A percentile compares a stretch with the other conserved stretches of the same genome.
phyloP scores from a whole-genome alignment of 2,329 filamentous ascomycete species.

The Fusarium agapanthi region DNA sequence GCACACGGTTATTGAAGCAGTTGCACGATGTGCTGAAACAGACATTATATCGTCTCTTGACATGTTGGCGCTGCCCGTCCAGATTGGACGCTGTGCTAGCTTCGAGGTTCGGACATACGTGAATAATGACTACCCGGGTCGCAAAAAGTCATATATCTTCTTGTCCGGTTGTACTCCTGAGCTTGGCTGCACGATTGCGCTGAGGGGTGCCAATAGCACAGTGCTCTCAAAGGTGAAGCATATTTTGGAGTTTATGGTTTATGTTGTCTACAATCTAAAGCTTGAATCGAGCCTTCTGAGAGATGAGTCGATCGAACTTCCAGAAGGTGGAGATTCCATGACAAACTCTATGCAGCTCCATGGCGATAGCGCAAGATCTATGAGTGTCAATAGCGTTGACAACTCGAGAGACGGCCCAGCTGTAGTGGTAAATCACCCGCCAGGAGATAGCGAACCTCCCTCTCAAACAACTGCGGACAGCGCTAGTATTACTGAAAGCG shows the following conservation, averaged over 20 bases:
- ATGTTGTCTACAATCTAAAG: slow-evolving; percentile 97
- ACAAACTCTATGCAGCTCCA: slow-evolving; percentile 53
- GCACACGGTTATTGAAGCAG: slow-evolving; percentile 91
- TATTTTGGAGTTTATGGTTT: slow-evolving; percentile 98
- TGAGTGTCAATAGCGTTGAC: slow-evolving; percentile 45
- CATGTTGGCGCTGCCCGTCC: slow-evolving; percentile 78
- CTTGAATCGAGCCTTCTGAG: slow-evolving; percentile 93
- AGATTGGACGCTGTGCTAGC: slow-evolving; percentile 80
- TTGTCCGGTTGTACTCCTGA: slow-evolving; percentile 89
- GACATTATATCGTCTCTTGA: slow-evolving; percentile 95
- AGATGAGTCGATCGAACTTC: slow-evolving; percentile 89
- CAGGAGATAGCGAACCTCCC: slow-evolving; percentile 50
- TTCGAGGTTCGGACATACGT: slow-evolving; percentile 98
- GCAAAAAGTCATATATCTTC: slow-evolving; percentile 95
- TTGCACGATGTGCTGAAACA: slow-evolving; percentile 90
- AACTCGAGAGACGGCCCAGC: slow-evolving; percentile 43
- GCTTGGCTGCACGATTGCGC: slow-evolving; percentile 91
- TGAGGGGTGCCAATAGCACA: slow-evolving; percentile 80
- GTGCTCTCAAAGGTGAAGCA: slow-evolving; percentile 83
- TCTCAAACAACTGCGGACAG: slow-evolving; percentile 47
- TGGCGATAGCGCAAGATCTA: slow-evolving; percentile 51
- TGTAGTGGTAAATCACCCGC: slow-evolving; percentile 47
- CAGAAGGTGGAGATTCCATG: slow-evolving; percentile 61
- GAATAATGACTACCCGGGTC: slow-evolving; percentile 74
- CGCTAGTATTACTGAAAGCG: slow-evolving; percentile 39